Evolutionary conservation across 257 asterid species (phyloP), one percentile per base, ranked within the genome.

Genomic region (Parsonsia alboflavescens): DNA sequence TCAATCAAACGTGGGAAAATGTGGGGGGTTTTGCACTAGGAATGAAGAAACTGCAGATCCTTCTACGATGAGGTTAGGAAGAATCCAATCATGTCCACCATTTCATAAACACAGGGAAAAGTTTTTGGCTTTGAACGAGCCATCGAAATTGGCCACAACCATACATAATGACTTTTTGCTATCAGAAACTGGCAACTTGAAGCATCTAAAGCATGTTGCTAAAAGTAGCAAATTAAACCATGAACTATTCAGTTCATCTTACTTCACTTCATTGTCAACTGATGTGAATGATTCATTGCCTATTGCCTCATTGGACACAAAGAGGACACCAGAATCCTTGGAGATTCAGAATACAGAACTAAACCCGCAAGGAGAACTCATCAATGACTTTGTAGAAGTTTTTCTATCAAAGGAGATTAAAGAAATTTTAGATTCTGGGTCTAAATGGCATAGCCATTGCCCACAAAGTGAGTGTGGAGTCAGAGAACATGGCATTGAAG

Each of bases 31-130:
- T 54, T 70, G 52, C 71, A 53, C 66, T 26, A 76, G 82, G 65
- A 81, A 77, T 58, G 81, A 67, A 80, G 74, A 78, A 67, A 68
- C 71, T 69, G 61, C 54, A 45, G 71, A 28, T 67, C 76, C 80
- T 61, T 73, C 68, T 70, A 75, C 73, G 76, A 87, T 73, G 73
- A 79, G 82, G 30, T 82, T 73, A 68, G 46, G 76, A 74, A 88
- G 97, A 86, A 85, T 97, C 82, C 83, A 76, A 79, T 90, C 99
- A 79, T 97, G 97, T 79, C 99, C 96, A 50, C 99, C 97, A 75
- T 83, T 82, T 87, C 84, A 85, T 87, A 84, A 76, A 79, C 79
- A 84, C 79, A 89, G 87, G 84, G 88, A 82, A 80, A 87, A 84
- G 73, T 86, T 80, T 81, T 53, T 85, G 75, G 83, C 83, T 70